Evolutionary conservation across 2,329 filamentous ascomycete genomes (phyloP).

Genomic region (Xylaria digitata): DNA sequence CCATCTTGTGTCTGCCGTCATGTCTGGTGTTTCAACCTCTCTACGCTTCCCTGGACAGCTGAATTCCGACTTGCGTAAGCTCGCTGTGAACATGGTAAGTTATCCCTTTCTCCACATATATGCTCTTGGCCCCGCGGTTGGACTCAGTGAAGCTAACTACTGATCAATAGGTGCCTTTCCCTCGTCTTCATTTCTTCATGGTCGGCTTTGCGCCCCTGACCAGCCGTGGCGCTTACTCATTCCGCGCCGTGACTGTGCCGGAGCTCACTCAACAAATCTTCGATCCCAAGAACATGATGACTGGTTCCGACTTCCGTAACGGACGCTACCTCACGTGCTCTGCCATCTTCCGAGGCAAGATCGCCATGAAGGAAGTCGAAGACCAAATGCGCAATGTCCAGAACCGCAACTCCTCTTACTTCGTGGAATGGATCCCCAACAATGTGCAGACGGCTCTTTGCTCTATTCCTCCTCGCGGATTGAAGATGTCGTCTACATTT

Average conservation of each 20-base stretch:
- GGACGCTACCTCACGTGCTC: constrained; percentile 99
- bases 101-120: neutral
- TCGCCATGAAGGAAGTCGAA: constrained; percentile 99
- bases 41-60: constrained; percentile 99
- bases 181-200: constrained; percentile 99
- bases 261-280: constrained; percentile 99
- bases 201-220: constrained; percentile 99
- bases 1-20: constrained; percentile 99
- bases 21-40: constrained; percentile 99
- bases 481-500: constrained; percentile 99
- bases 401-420: constrained; percentile 99
- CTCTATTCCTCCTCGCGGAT: constrained; percentile 95
- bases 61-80: constrained; percentile 99
- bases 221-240: constrained; percentile 89
- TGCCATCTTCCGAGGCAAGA: constrained; percentile 99
- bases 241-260: constrained; percentile 96
- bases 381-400: constrained; percentile 99
- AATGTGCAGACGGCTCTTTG: constrained; percentile 99
- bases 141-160: constrained; percentile 62
- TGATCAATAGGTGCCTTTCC: constrained; percentile 99
- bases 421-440: constrained; percentile 99
- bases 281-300: constrained; percentile 99
- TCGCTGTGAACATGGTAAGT: constrained; percentile 94
- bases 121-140: neutral
- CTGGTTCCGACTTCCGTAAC: constrained; percentile 99